These are phyloP conservation scores for Cicer yamashitae DNA, from an alignment of 306 rosid species.

Conservation along the genomic window DNA sequence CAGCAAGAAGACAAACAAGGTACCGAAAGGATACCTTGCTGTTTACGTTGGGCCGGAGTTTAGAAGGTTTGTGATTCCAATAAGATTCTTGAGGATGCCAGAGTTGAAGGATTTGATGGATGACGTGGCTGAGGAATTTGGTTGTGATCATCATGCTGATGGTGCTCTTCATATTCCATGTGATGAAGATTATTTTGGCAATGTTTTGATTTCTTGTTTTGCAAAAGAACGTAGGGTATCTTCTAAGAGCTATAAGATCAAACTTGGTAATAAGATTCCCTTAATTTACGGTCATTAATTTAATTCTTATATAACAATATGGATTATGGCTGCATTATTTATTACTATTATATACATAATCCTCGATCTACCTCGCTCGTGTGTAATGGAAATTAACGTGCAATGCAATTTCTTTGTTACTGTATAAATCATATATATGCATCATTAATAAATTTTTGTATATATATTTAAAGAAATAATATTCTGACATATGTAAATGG, in stretches of 20 bases:
- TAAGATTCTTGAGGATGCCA: slow-evolving; percentile 55
- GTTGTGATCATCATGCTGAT: slow-evolving; percentile 49
- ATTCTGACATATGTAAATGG: no score
- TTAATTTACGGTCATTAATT: slow-evolving; percentile 6
- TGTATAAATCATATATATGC: neutral
- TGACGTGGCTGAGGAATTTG: slow-evolving; percentile 55
- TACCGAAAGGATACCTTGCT: slow-evolving; percentile 61
- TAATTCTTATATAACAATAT: neutral
- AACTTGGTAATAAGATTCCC: slow-evolving; percentile 2
- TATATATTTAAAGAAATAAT: no score
- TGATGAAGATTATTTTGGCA: slow-evolving; percentile 58
- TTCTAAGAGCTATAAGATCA: slow-evolving; percentile 28
- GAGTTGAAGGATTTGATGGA: slow-evolving; percentile 61
- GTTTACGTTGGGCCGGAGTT: slow-evolving; percentile 60
- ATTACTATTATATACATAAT: neutral
- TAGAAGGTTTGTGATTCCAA: slow-evolving; percentile 62
- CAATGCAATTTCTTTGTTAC: neutral
- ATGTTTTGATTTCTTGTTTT: slow-evolving; percentile 45
- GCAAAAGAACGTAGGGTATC: slow-evolving; percentile 1
- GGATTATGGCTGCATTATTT: neutral
- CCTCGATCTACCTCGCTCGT: no score
- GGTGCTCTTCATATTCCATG: slow-evolving; percentile 67
- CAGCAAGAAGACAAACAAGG: neutral
- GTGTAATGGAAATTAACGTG: neutral
- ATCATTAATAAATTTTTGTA: no score